Evolutionary conservation across 2,329 filamentous ascomycete genomes (phyloP), one percentile per base, ranked within the genome.

Genomic region (Nigrograna mackinnonii): DNA sequence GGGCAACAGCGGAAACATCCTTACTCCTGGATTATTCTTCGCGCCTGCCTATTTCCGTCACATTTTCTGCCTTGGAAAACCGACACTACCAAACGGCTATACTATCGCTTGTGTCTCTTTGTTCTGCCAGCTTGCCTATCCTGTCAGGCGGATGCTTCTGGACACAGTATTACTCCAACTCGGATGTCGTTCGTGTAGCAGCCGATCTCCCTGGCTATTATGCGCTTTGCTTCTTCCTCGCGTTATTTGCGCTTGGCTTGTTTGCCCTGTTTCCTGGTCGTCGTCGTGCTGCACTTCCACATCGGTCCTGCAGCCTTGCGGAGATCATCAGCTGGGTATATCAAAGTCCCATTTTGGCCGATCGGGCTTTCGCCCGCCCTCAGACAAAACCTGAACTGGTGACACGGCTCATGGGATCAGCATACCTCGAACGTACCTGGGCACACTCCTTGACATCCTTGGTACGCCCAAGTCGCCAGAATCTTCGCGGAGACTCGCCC

Each of bases 311-410:
- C 46, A 89, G 80, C 35, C 76, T 95, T 14, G 87, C 87, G 1
- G 89, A 91, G 62, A 76, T 91, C 17, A 79, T 95, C 54, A 86
- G 83, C 59, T 91, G 92, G 63, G 75, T 92, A 31, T 83, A 88
- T 45, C 84, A 85, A 53, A 85, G 84, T 32, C 85, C 86, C 18
- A 73, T 95, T 14, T 73, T 89, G 2, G 75, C 80, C 4, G 91
- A 96, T 58, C 77, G 83, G 7, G 80, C 86, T 0, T 92, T 96
- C 62, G 78, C 83, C 37, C 79, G 84, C 26, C 82, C 86, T 3
- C 75, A 77, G 20, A 84, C 78, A n/a, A 85, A 84, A 50, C 74
- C 74, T 0, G 86, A 91, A 50, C 77, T 96, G 16, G 78, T 85
- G 17, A 83, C 79, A 0, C 76, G 87, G 31, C 72, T 96, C 2